phyloP scores from a whole-genome alignment of 2,329 filamentous ascomycete genomes.

The Fusarium nodosum region DNA sequence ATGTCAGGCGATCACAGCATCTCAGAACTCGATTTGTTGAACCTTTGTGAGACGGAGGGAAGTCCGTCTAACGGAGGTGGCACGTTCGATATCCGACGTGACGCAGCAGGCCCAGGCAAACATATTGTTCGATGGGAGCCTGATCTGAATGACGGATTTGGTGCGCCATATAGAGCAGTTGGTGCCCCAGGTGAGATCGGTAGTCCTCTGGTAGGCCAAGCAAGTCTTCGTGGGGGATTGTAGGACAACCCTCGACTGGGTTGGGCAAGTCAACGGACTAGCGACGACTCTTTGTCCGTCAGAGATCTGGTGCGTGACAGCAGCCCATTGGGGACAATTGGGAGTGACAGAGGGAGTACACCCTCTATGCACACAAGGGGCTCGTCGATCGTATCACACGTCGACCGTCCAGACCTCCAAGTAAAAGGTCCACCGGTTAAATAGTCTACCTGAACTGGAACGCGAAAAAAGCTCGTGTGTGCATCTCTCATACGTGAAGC shows the following conservation, averaged over 20 bases:
- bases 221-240: conserved; percentile 54
- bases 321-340: conserved; percentile 21
- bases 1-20: conserved; percentile 59
- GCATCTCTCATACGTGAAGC: conserved; percentile 4
- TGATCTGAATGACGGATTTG: conserved; percentile 61
- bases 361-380: conserved; percentile 17
- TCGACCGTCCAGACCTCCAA: conserved; percentile 1
- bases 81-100: conserved; percentile 78
- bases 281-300: conserved; percentile 12
- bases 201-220: conserved; percentile 69
- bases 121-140: conserved; percentile 68
- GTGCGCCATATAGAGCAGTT: conserved; percentile 60
- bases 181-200: conserved; percentile 77
- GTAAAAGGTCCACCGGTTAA: background rate
- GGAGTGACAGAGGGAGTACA: conserved; percentile 19
- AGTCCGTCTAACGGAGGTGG: conserved; percentile 89
- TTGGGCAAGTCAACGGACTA: conserved; percentile 20
- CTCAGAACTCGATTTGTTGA: conserved; percentile 76
- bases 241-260: conserved; percentile 48
- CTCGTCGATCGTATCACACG: conserved; percentile 5
- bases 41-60: conserved; percentile 92
- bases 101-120: conserved; percentile 56
- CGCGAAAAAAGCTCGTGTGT: background rate
- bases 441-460: background rate
- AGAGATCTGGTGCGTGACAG: conserved; percentile 35